phyloP scores from a whole-genome alignment of 2,329 filamentous ascomycete species.

The Coccinonectria pachysandricola region DNA sequence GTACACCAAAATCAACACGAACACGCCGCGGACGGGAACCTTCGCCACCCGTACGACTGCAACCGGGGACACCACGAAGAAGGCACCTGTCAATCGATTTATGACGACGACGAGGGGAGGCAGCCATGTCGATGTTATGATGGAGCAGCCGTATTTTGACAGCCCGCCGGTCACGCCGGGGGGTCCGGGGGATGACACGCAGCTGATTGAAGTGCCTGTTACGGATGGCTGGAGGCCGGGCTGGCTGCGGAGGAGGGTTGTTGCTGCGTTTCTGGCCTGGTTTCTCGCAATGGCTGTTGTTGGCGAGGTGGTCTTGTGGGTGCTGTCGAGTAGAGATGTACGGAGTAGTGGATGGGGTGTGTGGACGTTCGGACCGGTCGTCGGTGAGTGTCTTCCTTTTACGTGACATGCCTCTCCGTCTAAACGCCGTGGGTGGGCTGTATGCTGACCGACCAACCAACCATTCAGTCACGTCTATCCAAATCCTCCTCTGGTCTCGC shows the following conservation, averaged over 20 bases:
- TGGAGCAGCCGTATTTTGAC: constrained; percentile 17
- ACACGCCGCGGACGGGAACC: constrained; percentile 6
- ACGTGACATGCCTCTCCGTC: constrained; percentile 4
- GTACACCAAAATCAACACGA: constrained; percentile 4
- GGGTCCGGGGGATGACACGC: constrained; percentile 6
- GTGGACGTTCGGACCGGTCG: constrained; percentile 20
- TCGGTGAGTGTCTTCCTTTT: constrained; percentile 14
- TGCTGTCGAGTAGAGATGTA: constrained; percentile 11
- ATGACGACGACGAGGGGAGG: no score
- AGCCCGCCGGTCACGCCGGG: constrained; percentile 10
- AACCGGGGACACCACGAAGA: no score
- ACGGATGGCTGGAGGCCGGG: constrained; percentile 17
- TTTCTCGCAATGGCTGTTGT: constrained; percentile 13
- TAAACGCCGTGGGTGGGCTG: no score
- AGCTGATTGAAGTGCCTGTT: constrained; percentile 11
- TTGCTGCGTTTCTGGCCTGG: constrained; percentile 10
- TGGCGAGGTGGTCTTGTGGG: constrained; percentile 16
- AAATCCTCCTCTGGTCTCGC: constrained; percentile 17
- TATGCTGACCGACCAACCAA: constrained; percentile 1
- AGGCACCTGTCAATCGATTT: no score
- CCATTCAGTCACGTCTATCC: constrained; percentile 17
- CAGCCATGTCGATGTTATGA: constrained; percentile 12
- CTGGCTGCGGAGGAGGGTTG: constrained; percentile 14
- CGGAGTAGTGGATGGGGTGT: constrained; percentile 11
- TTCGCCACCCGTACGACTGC: no score